phyloP scores from a whole-genome alignment of 2,329 filamentous ascomycete species.

The Fusarium sp. region DNA sequence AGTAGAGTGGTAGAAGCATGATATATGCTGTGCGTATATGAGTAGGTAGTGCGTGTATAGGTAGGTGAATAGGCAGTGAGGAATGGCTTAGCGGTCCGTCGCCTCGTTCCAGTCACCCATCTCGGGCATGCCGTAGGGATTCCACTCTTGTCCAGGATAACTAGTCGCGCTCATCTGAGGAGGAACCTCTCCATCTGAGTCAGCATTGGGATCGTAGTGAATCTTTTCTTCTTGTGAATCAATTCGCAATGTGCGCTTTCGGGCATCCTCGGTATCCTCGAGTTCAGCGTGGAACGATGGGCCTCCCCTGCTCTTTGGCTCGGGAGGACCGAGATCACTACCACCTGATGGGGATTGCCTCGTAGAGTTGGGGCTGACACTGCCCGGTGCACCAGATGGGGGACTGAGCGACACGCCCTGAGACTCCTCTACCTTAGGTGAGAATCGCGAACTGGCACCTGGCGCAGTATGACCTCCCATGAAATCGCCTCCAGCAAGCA shows the following conservation, averaged over 20 bases:
- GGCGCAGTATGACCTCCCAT: neutral
- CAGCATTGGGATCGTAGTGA: slow-evolving; percentile 50
- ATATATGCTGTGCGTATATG: neutral
- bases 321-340: slow-evolving; percentile 6
- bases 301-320: slow-evolving; percentile 12
- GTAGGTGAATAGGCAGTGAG: neutral
- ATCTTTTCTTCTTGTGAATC: slow-evolving; percentile 66
- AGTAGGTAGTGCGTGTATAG: neutral
- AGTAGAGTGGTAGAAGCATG: neutral
- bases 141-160: slow-evolving; percentile 78
- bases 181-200: slow-evolving; percentile 43
- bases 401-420: slow-evolving; percentile 33
- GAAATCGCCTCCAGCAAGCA: neutral
- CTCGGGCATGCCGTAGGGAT: slow-evolving; percentile 58
- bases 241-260: slow-evolving; percentile 56
- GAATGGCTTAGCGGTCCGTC: neutral
- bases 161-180: slow-evolving; percentile 72
- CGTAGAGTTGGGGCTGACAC: slow-evolving; percentile 22
- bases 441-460: neutral
- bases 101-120: slow-evolving; percentile 43
- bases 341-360: slow-evolving; percentile 13
- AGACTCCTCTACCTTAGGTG: slow-evolving; percentile 3
- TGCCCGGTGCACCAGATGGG: slow-evolving; percentile 7
- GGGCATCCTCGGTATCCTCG: slow-evolving; percentile 55
- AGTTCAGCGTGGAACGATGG: slow-evolving; percentile 48